phyloP scores from a whole-genome alignment of 805 yeast species.

The Saccharomycopsis sp. region DNA sequence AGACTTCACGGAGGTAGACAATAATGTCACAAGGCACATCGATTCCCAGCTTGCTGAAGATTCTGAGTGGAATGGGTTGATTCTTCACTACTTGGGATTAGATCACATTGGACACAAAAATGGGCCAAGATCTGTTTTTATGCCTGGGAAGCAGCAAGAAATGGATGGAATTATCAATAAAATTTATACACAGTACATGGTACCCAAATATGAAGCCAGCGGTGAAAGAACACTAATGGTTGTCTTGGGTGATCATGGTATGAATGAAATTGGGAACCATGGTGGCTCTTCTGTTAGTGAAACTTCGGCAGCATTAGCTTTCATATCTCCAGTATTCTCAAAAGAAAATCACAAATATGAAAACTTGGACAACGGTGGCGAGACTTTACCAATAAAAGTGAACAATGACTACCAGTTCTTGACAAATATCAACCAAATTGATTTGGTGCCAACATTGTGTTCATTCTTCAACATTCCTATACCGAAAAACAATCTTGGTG shows the following conservation, averaged over 20 bases:
- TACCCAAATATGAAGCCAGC: conserved; percentile 41
- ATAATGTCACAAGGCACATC: conserved; percentile 84
- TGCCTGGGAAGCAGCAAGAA: conserved; percentile 76
- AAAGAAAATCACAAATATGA: conserved; percentile 21
- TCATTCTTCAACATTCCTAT: conserved; percentile 53
- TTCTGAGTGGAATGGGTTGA: conserved; percentile 70
- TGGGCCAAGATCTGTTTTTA: conserved; percentile 73
- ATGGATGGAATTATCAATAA: conserved; percentile 64
- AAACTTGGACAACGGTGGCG: conserved; percentile 21
- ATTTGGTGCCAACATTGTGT: conserved; percentile 63
- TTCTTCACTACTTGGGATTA: conserved; percentile 84
- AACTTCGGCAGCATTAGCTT: conserved; percentile 73
- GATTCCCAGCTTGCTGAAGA: conserved; percentile 42
- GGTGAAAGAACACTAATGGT: conserved; percentile 54
- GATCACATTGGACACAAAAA: conserved; percentile 98
- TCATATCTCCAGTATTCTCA: conserved; percentile 55
- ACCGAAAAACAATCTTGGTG: conserved; percentile 69
- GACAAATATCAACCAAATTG: conserved; percentile 51
- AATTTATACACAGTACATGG: conserved; percentile 43
- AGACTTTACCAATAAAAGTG: conserved; percentile 32
- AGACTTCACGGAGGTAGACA: conserved; percentile 90
- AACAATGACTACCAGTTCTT: conserved; percentile 46
- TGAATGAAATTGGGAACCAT: conserved; percentile 92
- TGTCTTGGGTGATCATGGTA: conserved; percentile 89
- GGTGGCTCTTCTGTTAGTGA: conserved; percentile 95